These are phyloP conservation scores for Metschnikowia cubensis DNA, from an alignment of 805 yeast species.

Conservation along the genomic window DNA sequence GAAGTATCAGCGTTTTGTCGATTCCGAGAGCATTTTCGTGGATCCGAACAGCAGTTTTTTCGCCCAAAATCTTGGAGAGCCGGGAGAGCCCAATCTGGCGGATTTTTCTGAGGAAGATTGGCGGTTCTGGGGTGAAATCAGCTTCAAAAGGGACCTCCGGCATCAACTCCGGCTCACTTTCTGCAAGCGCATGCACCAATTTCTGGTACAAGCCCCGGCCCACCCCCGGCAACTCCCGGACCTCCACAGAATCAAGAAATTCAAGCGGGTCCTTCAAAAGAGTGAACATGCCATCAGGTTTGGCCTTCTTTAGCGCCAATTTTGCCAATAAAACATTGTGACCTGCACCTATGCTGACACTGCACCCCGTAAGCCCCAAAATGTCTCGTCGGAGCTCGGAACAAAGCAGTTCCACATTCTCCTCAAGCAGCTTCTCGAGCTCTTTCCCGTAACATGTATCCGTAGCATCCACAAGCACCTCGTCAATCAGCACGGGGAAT, in stretches of 20 bases:
- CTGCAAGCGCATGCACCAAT: constrained; percentile 32
- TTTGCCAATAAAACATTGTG: constrained; percentile 73
- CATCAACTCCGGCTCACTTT: constrained; percentile 13
- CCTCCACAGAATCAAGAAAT: constrained; percentile 34
- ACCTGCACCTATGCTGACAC: constrained; percentile 79
- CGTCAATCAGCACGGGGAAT: constrained; percentile 88
- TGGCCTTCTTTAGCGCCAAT: constrained; percentile 66
- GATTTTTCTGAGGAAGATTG: background rate
- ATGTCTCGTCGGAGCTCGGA: constrained; percentile 39
- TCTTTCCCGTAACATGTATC: constrained; percentile 16
- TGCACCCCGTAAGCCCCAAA: constrained; percentile 47
- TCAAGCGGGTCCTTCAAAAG: constrained; percentile 28
- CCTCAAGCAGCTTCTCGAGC: background rate
- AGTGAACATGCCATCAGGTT: constrained; percentile 65
- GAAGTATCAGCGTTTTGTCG: constrained; percentile 35
- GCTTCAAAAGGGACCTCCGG: background rate
- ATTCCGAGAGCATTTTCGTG: constrained; percentile 59
- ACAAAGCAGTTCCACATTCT: constrained; percentile 20
- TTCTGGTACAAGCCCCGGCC: constrained; percentile 51
- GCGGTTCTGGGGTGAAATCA: constrained; percentile 11
- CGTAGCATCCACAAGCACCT: constrained; percentile 72
- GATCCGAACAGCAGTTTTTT: constrained; percentile 64
- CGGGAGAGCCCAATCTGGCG: constrained; percentile 9
- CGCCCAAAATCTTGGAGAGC: constrained; percentile 55
- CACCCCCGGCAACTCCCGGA: constrained; percentile 56